Conservation (phyloP, 106 monocot genomes). For the Hemerocallis citrina region DNA sequence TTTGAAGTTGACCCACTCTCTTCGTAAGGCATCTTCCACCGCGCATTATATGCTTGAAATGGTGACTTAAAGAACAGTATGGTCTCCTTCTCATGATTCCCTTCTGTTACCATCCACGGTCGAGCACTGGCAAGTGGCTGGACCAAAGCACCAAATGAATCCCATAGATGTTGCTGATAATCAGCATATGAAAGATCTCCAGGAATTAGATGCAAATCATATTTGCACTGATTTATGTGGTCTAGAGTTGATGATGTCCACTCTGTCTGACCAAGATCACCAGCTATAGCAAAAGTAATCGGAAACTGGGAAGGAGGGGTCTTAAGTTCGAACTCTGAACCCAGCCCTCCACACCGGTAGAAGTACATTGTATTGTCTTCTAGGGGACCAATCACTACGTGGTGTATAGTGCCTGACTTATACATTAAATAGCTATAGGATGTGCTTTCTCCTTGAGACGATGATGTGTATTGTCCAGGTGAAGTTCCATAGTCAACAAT, state of each 20-base stretch:
- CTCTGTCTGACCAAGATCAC: slow-evolving; percentile 92
- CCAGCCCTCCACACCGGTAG: slow-evolving; percentile 64
- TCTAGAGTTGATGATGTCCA: slow-evolving; percentile 76
- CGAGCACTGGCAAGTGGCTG: slow-evolving; percentile 84
- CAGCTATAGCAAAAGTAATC: slow-evolving; percentile 62
- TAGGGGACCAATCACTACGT: slow-evolving; percentile 90
- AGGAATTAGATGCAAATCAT: slow-evolving; percentile 81
- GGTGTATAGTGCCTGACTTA: slow-evolving; percentile 75
- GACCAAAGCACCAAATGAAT: slow-evolving; percentile 78
- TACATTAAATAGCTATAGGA: slow-evolving; percentile 80
- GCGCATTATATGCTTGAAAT: slow-evolving; percentile 82
- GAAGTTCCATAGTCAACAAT: slow-evolving; percentile 80
- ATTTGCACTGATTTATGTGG: slow-evolving; percentile 55
- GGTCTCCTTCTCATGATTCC: slow-evolving; percentile 93
- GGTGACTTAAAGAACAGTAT: slow-evolving; percentile 47
- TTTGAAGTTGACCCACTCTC: slow-evolving; percentile 91
- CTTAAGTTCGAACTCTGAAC: slow-evolving; percentile 74
- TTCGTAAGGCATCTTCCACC: slow-evolving; percentile 94
- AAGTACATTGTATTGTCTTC: slow-evolving; percentile 56
- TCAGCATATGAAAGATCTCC: slow-evolving; percentile 97
- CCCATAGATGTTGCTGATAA: slow-evolving; percentile 81
- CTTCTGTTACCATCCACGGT: slow-evolving; percentile 97
- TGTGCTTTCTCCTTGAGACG: slow-evolving; percentile 58
- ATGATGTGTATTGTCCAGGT: slow-evolving; percentile 41
- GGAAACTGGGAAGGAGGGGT: slow-evolving; percentile 85